phyloP scores from a whole-genome alignment of 805 yeast species.

The Ogataea haglerorum region DNA sequence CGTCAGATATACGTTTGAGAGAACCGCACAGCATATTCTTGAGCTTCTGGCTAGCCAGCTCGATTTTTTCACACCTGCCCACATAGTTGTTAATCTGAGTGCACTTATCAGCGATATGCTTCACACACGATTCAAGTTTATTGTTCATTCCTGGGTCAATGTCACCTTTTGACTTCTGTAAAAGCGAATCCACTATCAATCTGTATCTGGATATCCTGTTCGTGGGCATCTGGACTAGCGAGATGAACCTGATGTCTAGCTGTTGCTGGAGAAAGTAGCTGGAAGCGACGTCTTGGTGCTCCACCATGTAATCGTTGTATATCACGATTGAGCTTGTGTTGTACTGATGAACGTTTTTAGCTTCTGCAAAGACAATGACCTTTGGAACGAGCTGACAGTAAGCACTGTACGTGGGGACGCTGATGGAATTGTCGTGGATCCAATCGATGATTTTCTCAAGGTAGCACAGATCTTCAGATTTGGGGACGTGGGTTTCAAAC shows the following conservation, averaged over 20 bases:
- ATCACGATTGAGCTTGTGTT: conserved; percentile 21
- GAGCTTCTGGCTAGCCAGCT: conserved; percentile 15
- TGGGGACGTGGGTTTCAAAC: conserved; percentile 22
- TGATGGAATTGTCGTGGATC: conserved; percentile 20
- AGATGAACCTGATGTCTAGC: conserved; percentile 50
- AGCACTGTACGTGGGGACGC: conserved; percentile 24
- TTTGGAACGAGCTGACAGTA: conserved; percentile 27
- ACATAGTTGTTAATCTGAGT: conserved; percentile 24
- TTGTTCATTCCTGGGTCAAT: conserved; percentile 21
- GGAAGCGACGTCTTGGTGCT: conserved; percentile 18
- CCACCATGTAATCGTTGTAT: conserved; percentile 28
- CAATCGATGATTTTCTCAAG: conserved; percentile 19
- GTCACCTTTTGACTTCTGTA: conserved; percentile 29
- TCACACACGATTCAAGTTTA: conserved; percentile 28
- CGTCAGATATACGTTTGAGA: conserved; percentile 9
- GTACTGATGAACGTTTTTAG: conserved; percentile 25
- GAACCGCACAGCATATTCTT: conserved; percentile 15
- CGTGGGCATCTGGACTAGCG: conserved; percentile 53
- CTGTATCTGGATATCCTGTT: conserved; percentile 48
- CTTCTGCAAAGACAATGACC: conserved; percentile 21
- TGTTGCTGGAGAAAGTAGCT: conserved; percentile 37
- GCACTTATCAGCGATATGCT: conserved; percentile 20
- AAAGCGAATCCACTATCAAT: conserved; percentile 44
- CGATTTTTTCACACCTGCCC: conserved; percentile 18
- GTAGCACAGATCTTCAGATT: conserved; percentile 19